Evolutionary conservation across 106 monocot species (phyloP).

Genomic region (Triglochin maritima): DNA sequence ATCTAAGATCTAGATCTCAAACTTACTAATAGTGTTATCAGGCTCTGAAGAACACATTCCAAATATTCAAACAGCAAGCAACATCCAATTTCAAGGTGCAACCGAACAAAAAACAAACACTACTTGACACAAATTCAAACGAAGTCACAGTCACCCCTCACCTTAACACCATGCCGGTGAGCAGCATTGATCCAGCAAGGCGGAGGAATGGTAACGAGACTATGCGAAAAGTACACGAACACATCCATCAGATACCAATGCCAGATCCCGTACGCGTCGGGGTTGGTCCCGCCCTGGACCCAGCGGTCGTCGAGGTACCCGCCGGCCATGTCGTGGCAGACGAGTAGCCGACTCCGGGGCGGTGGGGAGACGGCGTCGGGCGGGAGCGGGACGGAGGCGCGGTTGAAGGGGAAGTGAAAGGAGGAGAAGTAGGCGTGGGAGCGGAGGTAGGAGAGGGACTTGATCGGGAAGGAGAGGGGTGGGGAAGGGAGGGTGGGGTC

Average conservation of each 20-base stretch:
- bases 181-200: constrained; percentile 89
- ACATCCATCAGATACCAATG: constrained; percentile 93
- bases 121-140: no score
- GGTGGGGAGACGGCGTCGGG: constrained; percentile 6
- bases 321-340: constrained; percentile 90
- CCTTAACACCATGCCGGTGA: constrained; percentile 90
- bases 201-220: constrained; percentile 73
- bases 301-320: constrained; percentile 74
- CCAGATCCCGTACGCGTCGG: constrained; percentile 76
- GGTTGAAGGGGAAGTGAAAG: constrained; percentile 85
- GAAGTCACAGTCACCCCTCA: not conserved
- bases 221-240: constrained; percentile 93
- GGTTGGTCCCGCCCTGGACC: constrained; percentile 75
- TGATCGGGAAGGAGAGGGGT: constrained; percentile 84
- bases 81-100: no score
- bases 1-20: no score
- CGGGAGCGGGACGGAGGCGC: constrained; percentile 53
- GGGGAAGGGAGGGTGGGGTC: constrained; percentile 42
- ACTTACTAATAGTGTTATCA: no score
- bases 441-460: constrained; percentile 32
- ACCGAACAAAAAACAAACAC: no score
- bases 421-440: constrained; percentile 51
- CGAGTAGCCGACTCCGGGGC: constrained; percentile 64
- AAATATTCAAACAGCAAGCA: no score
- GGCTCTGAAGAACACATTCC: no score